Base-by-base conservation (phyloP, 768 basidiomycete species). In the Boletus edulis region DNA sequence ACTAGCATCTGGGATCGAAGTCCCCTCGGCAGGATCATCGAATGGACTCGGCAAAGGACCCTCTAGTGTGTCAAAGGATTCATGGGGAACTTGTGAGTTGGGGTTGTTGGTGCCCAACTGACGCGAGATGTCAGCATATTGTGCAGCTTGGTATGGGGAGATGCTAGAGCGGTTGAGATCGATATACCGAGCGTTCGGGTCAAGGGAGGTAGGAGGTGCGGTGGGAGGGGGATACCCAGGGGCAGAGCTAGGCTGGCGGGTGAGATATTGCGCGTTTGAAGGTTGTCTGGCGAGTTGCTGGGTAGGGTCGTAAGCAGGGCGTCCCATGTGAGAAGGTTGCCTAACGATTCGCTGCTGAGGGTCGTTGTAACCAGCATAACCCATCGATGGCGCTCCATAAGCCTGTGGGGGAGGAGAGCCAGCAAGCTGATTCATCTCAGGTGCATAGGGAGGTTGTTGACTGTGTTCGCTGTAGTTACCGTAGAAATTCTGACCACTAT, bases 141-240 rank as follows among this genome's bases (percentile, higher is more conserved):
- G 89, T 0, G 76, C 78, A 39, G 85, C 88, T 64, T 91, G 89
- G 77, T 78, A 87, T 0, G 88, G 87, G 4, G 87, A 83, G 3
- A 89, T 81, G 61, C 87, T 88, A 17, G 84, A 83, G 42, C 89
- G 78, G 64, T 71, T 74, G 40, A 91, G 74, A 61, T 90, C 84
- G 37, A 83, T 76, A 52, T 90, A 89, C 56, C 84, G 80, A 12
- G 73, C 62, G 13, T 62, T 51, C 17, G 54, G 52, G 4, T 70
- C 65, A 18, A 72, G 1, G 14, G 62, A 20, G 22, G 15, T 62
- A 14, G 62, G 54, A 14, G 56, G 51, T 7, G 31, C 27, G 1
- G 47, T 2, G 1, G 58, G 48, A 48, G 57, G 38, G 15, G 38
- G 27, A 46, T 62, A 67, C 51, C 59, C 53, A 13, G 48, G 54